These are phyloP conservation scores for Hydnum rufescens DNA, from an alignment of 768 basidiomycete genomes.

Conservation along the genomic window DNA sequence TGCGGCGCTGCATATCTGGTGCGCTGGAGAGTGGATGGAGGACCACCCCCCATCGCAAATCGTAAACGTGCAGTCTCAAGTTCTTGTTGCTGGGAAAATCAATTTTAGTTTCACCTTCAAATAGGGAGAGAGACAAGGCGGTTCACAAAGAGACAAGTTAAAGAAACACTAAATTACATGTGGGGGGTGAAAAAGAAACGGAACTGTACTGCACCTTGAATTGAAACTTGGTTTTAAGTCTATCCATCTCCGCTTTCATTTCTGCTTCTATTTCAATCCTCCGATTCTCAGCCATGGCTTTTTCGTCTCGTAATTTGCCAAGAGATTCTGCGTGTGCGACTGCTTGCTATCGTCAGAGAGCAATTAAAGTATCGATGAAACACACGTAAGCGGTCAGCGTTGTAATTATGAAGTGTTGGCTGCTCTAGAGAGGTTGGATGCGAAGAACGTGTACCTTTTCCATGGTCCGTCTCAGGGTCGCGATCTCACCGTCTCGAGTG, in stretches of 20 bases:
- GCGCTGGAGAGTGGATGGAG: background rate
- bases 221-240: background rate
- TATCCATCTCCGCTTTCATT: slow-evolving; percentile 1
- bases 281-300: background rate
- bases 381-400: no score
- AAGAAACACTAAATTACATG: no score
- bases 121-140: no score
- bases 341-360: background rate
- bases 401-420: no score
- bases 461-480: background rate
- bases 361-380: no score
- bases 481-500: background rate
- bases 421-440: no score
- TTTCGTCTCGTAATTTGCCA: background rate
- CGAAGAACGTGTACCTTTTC: background rate
- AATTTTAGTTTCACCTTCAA: background rate
- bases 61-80: background rate
- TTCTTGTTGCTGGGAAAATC: background rate
- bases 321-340: background rate
- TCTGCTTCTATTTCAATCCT: background rate
- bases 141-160: no score
- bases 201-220: background rate
- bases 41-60: background rate
- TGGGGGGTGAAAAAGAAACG: background rate
- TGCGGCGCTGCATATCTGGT: background rate